These are phyloP conservation scores for Talinum fruticosum DNA, from an alignment of 148 eudicot species.

Conservation along the genomic window DNA sequence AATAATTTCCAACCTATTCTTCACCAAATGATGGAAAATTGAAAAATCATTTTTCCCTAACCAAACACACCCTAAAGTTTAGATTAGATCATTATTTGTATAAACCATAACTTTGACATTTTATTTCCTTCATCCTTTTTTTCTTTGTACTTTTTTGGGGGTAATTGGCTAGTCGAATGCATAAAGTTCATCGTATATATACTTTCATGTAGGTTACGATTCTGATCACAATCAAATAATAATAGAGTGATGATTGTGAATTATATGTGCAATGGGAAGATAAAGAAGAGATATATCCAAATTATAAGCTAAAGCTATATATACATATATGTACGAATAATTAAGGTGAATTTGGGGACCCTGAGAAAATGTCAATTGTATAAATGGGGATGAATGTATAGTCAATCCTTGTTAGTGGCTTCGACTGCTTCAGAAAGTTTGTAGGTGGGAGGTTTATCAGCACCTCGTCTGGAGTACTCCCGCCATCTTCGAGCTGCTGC, in stretches of 20 bases:
- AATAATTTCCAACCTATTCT: too few species aligned
- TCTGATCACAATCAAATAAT: neutral
- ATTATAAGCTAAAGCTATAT: too few species aligned
- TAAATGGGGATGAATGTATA: constrained; percentile 18
- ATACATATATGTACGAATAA: constrained; percentile 14
- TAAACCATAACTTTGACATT: too few species aligned
- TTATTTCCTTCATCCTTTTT: too few species aligned
- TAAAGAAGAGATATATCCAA: constrained; percentile 15
- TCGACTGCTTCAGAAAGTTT: constrained; percentile 78
- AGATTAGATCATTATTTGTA: too few species aligned
- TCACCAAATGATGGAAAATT: too few species aligned
- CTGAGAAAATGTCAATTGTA: neutral
- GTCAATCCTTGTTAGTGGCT: constrained; percentile 52
- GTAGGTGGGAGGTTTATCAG: constrained; percentile 65
- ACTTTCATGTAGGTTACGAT: constrained; percentile 10
- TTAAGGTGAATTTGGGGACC: neutral
- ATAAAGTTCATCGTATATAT: neutral
- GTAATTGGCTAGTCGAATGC: neutral
- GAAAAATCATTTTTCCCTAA: too few species aligned
- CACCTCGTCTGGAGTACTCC: constrained; percentile 85
- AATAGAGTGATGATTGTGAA: neutral
- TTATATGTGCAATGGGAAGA: too few species aligned
- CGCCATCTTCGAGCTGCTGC: constrained; percentile 98
- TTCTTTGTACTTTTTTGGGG: neutral
- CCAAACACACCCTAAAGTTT: too few species aligned